Evolutionary conservation across 2,329 filamentous ascomycete species (phyloP).

Genomic region (Emydomyces testavorans): DNA sequence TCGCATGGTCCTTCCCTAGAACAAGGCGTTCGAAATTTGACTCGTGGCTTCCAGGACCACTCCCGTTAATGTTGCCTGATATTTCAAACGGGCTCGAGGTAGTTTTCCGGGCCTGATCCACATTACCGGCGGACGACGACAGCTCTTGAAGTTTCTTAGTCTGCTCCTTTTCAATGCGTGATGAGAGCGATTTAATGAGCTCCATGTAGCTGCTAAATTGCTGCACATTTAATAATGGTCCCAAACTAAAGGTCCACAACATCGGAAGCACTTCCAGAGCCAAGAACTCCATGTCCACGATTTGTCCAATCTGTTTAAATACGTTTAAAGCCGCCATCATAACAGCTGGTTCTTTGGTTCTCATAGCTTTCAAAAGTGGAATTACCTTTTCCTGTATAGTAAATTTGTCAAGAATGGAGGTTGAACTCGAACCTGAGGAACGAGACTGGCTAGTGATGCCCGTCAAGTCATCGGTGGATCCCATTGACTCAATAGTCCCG

Average conservation of each 20-base stretch:
- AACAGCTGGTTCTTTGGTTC: constrained; percentile 93
- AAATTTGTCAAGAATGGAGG: constrained; percentile 85
- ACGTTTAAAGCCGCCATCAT: constrained; percentile 89
- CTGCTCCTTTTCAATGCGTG: constrained; percentile 78
- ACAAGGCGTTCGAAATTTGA: constrained; percentile 84
- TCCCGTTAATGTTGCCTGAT: constrained; percentile 25
- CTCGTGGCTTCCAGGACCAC: constrained; percentile 46
- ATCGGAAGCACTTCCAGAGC: constrained; percentile 83
- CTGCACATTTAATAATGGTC: constrained; percentile 72
- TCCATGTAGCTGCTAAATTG: constrained; percentile 88
- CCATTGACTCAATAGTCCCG: constrained; percentile 44
- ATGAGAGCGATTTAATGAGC: constrained; percentile 68
- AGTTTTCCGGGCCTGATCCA: constrained; percentile 33
- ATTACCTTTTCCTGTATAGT: constrained; percentile 97
- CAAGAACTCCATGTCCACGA: constrained; percentile 80
- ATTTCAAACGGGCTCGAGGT: constrained; percentile 21
- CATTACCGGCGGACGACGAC: constrained; percentile 45
- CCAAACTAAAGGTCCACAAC: constrained; percentile 83
- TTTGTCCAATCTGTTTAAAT: constrained; percentile 66
- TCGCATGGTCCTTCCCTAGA: constrained; percentile 52
- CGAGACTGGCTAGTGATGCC: constrained; percentile 45
- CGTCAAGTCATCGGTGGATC: constrained; percentile 58
- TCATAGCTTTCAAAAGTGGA: constrained; percentile 80
- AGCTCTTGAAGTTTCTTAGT: constrained; percentile 79
- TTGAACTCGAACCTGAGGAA: constrained; percentile 43